phyloP scores from a whole-genome alignment of 139 green algal species.

The Volvox reticuliferus region DNA sequence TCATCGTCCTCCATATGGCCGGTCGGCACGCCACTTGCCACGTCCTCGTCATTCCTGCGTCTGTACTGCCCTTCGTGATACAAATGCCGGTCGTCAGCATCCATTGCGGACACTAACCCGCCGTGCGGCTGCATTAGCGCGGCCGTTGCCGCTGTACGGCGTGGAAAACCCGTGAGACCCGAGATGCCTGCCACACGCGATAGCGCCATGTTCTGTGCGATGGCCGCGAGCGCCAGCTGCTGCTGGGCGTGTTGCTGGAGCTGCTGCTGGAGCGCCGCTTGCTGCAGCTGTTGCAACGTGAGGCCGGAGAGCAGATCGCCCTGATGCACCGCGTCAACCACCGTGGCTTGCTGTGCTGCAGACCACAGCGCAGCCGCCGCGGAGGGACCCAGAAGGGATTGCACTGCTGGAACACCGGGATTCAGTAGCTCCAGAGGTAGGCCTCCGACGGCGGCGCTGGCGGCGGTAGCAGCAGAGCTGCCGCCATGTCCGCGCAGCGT shows the following conservation, averaged over 20 bases:
- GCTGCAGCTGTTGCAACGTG: slow-evolving; percentile 53
- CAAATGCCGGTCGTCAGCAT: not conserved
- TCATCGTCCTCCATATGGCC: not conserved
- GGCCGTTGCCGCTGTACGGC: not conserved
- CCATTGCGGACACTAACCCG: not conserved
- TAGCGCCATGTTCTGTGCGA: slow-evolving; percentile 34
- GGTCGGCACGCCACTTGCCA: not conserved
- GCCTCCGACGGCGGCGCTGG: not conserved
- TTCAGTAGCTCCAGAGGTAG: slow-evolving; percentile 7
- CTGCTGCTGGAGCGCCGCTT: slow-evolving; percentile 30
- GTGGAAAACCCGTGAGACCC: not conserved
- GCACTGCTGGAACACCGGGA: not conserved
- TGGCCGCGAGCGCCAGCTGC: slow-evolving; percentile 50
- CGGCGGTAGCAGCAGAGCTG: not conserved
- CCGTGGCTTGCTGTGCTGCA: not conserved
- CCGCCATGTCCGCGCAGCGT: not conserved
- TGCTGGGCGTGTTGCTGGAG: slow-evolving; percentile 57
- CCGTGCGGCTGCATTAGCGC: not conserved
- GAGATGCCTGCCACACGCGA: not conserved
- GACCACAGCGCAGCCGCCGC: not conserved
- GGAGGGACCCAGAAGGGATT: not conserved
- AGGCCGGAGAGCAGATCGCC: slow-evolving; percentile 37
- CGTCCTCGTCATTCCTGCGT: not conserved
- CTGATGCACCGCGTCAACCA: not conserved
- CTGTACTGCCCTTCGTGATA: not conserved